A percentile compares a stretch with the other conserved stretches of the same genome.
Evolutionary conservation across 495 filamentous ascomycete species (phyloP).

Genomic region (Trichoderma erinaceum): DNA sequence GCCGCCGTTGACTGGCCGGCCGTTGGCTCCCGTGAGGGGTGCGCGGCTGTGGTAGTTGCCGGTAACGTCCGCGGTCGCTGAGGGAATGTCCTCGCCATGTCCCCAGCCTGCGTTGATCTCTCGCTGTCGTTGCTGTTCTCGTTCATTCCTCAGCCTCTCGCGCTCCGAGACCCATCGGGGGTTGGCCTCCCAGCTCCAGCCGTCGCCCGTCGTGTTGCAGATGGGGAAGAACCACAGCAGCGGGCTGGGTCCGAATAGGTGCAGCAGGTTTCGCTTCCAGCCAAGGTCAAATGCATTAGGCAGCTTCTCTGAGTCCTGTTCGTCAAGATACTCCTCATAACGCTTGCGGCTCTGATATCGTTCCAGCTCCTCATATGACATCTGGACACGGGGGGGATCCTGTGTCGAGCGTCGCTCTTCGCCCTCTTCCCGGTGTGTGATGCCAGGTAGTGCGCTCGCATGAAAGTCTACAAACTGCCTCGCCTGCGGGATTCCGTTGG

Average conservation of each 20-base stretch:
- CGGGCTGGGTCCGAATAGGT: conserved; percentile 70
- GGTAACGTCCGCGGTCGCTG: conserved; percentile 5
- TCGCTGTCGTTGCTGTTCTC: conserved; percentile 54
- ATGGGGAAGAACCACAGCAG: conserved; percentile 75
- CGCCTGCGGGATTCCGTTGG: conserved; percentile 32
- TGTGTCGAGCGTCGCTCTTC: conserved; percentile 42
- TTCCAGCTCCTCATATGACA: conserved; percentile 65
- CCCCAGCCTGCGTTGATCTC: conserved; percentile 54
- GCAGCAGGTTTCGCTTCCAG: conserved; percentile 65
- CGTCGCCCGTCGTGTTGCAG: conserved; percentile 78
- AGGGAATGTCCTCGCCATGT: conserved; percentile 19
- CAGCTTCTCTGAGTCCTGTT: conserved; percentile 75
- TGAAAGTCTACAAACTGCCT: conserved; percentile 76
- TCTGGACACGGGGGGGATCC: conserved; percentile 18
- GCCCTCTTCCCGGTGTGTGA: conserved; percentile 75
- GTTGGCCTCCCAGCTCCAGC: conserved; percentile 92
- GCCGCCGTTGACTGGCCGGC: background rate
- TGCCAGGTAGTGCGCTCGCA: conserved; percentile 73
- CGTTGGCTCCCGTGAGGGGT: conserved; percentile 17
- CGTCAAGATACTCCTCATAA: conserved; percentile 84
- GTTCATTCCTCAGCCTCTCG: conserved; percentile 51
- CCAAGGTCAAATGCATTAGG: conserved; percentile 93
- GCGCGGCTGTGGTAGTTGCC: conserved; percentile 12
- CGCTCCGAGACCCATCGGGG: conserved; percentile 61
- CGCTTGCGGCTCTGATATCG: conserved; percentile 60